Evolutionary conservation across 306 rosid species (phyloP), one percentile per base, ranked within the genome.

Genomic region (Biancaea sappan): DNA sequence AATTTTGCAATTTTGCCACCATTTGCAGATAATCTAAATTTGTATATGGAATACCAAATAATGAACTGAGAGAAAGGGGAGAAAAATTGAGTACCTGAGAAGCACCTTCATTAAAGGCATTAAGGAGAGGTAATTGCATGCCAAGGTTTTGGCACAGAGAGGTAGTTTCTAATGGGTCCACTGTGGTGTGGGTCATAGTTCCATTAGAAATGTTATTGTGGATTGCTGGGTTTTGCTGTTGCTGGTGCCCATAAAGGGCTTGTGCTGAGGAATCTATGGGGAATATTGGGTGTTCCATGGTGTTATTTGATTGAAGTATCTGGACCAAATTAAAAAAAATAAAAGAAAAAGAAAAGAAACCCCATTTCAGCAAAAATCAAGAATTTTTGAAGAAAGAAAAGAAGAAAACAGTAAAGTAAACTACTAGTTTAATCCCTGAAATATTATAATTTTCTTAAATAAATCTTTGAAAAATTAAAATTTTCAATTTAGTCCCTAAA

Each of bases 221-320:
- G 26, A 80, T 73, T 77, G 75, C 75, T 51, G 80, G 82, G 77
- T 86, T 88, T 86, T 87, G 91, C 76, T 78, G 90, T 32, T 46
- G 1, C 41, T 31, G 66, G 18, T 59, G 66, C 66, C 89, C 96
- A 85, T 82, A 91, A 79, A 85, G 79, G 84, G 88, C 76, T 74
- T 78, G 81, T 81, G 93, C 78, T 77, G 94, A 86, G 83, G 97
- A 91, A 86, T 88, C 97, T 89, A 80, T 43, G 15, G 88, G 86
- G 84, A 84, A 88, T 81, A 79, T 85, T 85, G 88, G 78, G 68
- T 82, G 83, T 73, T 89, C 78, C 83, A 88, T 63, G 14, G 86
- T 56, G 71, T 74, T 84, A 76, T 73, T 84, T 83, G 93, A 84
- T 87, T 87, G 94, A 82, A 82, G 81, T 53, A 90, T 78, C 98